These are phyloP conservation scores for Xylaria sp. DNA, from an alignment of 2,329 filamentous ascomycete species.

Conservation along the genomic window DNA sequence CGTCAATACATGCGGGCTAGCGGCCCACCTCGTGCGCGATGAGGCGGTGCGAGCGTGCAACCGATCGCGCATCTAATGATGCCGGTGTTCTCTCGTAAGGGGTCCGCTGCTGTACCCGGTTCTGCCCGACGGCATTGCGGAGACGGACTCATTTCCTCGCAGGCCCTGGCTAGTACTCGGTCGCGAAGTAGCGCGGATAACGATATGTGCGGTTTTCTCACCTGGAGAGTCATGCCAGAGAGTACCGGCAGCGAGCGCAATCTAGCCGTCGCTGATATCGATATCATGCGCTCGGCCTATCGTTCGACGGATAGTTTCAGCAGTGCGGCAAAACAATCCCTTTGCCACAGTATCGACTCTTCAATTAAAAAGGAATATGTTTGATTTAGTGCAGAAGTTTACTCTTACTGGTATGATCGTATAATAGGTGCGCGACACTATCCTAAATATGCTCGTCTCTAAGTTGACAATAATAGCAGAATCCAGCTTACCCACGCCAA, in stretches of 20 bases:
- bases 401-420: not conserved
- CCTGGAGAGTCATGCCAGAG: constrained; percentile 36
- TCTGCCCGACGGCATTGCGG: constrained; percentile 47
- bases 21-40: too few relatives aligned
- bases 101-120: constrained; percentile 54
- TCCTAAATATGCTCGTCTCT: not conserved
- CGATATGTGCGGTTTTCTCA: constrained; percentile 53
- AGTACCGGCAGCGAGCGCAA: constrained; percentile 55
- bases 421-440: not conserved
- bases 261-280: constrained; percentile 56
- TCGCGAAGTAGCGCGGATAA: constrained; percentile 56
- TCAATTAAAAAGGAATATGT: not conserved
- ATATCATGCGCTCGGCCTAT: constrained; percentile 55
- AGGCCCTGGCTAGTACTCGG: constrained; percentile 54
- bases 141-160: constrained; percentile 47
- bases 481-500: not conserved
- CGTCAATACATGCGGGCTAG: too few relatives aligned
- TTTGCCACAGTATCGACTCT: not conserved
- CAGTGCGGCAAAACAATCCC: too few relatives aligned
- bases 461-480: not conserved
- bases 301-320: constrained; percentile 22
- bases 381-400: not conserved
- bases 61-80: too few relatives aligned
- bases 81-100: constrained; percentile 48
- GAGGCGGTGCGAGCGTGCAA: too few relatives aligned